phyloP scores from a whole-genome alignment of 2,329 filamentous ascomycete species.

The Xylariaceae sp. region DNA sequence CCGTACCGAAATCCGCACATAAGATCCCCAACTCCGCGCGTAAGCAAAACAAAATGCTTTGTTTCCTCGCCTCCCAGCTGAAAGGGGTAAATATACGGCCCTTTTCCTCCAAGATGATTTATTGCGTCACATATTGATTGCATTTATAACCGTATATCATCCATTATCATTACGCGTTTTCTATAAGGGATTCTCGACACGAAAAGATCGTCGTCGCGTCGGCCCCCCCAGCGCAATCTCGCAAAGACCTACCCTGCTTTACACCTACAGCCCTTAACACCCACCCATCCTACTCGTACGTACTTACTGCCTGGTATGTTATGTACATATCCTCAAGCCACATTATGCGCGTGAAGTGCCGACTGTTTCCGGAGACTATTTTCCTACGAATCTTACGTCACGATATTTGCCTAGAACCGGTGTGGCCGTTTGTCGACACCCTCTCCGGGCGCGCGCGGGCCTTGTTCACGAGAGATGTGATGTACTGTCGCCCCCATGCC shows the following conservation, averaged over 20 bases:
- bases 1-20: too few species aligned
- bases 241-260: slow-evolving; percentile 13
- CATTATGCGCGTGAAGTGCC: not conserved
- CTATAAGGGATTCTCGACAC: too few species aligned
- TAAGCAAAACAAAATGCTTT: too few species aligned
- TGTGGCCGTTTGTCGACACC: not conserved
- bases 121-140: not conserved
- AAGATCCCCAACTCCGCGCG: too few species aligned
- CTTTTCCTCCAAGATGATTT: not conserved
- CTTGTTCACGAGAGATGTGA: not conserved
- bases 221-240: slow-evolving; percentile 8
- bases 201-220: too few species aligned
- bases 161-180: too few species aligned
- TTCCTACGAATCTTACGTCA: slow-evolving; percentile 5
- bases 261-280: too few species aligned
- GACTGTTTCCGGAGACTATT: not conserved
- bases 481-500: too few species aligned
- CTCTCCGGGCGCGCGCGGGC: slow-evolving; percentile 4
- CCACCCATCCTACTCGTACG: too few species aligned
- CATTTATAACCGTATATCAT: not conserved
- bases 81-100: not conserved
- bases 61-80: not conserved
- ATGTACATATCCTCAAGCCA: slow-evolving; percentile 4
- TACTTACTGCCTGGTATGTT: too few species aligned
- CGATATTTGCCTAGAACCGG: slow-evolving; percentile 11